Evolutionary conservation across 331 rosid species (phyloP), one percentile per base, ranked within the genome.

Genomic region (Acacia concinna): DNA sequence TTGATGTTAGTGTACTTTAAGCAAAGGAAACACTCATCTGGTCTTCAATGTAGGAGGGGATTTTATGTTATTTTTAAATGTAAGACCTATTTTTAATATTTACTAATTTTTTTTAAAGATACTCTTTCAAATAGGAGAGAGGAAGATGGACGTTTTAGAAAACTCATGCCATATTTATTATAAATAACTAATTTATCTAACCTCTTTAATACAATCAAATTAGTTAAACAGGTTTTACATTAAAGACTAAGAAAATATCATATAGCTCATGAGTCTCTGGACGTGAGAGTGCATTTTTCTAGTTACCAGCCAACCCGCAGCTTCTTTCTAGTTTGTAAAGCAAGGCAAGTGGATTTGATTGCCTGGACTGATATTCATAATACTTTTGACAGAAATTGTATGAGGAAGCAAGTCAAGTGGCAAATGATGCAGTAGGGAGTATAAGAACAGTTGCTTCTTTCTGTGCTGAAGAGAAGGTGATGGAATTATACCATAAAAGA

Each of bases 381-480:
- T 28, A 31, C 27, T 27, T 14, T 62, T 62, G 18, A 30, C 91
- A 93, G 98, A 89, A 86, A 86, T 81, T 90, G 90, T 91, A 91
- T 13, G 98, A 90, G 84, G 96, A 84, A 62, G 98, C 98, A 15
- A 93, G 97, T 85, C 92, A 91, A 86, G 86, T 93, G 35, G 97
- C 92, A 0, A 93, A 75, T 63, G 97, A 93, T 76, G 93, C 97
- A 30, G 95, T 90, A 8, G 92, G 97, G 49, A 86, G 93, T 44
- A 93, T 93, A 35, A 79, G 98, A 82, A 94, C 94, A 20, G 82
- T 94, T 78, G 92, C 97, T 57, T 91, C 98, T 49, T 92, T 92
- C 79, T 88, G 96, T 85, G 96, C 97, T 38, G 94, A 93, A 80
- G 87, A 86, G 74, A 90, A 86, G 86, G 87, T 91, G 79, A 88